Base-by-base conservation (phyloP, 73 alveolate species). In the Blepharisma japonicum region DNA sequence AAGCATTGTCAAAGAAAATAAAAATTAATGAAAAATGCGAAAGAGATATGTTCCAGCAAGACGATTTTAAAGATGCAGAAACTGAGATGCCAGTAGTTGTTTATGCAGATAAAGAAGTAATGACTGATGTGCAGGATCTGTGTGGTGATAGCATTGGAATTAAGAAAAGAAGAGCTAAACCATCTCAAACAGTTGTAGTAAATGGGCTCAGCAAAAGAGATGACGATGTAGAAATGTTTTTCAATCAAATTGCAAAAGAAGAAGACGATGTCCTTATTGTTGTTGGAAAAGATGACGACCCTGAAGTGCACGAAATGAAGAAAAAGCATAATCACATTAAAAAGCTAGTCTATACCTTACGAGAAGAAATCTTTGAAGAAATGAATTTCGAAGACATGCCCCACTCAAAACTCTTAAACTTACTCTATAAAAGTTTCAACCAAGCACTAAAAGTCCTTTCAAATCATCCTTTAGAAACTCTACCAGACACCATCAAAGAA, bases 111-210 rank as follows among this genome's bases (percentile, higher is more conserved):
- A 18, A n/a, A 61, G 74, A 61, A 18, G 5, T 61, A 14, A n/a
- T 14, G 23, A 61, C 74, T 14, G 14, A n/a, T 9, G 47, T 25
- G 11, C 47, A 61, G 5, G 74, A 61, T 25, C 74, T 61, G 0
- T 61, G 74, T 61, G 74, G 74, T 20, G 74, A 61, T 14, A 61
- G 49, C 23, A 25, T 61, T 5, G 74, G 74, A 39, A 39, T 61
- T 14, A 61, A 61, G 23, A 61, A 61, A 25, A n/a, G 74, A 20
- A 61, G 74, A 25, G 46, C 38, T 9, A 61, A 61, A n/a, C 39
- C 23, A 3, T 32, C 42, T 32, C 42, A 32, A 3, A 32, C 42
- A 32, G 5, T 32, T 32, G 42, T 3, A 32, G 42, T 32, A 32
- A 3, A 32, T 32, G 42, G 42, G 42, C 5, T 32, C 42, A 32